phyloP scores from a whole-genome alignment of 2,329 filamentous ascomycete genomes.

The Ophiocordyceps sinensis region DNA sequence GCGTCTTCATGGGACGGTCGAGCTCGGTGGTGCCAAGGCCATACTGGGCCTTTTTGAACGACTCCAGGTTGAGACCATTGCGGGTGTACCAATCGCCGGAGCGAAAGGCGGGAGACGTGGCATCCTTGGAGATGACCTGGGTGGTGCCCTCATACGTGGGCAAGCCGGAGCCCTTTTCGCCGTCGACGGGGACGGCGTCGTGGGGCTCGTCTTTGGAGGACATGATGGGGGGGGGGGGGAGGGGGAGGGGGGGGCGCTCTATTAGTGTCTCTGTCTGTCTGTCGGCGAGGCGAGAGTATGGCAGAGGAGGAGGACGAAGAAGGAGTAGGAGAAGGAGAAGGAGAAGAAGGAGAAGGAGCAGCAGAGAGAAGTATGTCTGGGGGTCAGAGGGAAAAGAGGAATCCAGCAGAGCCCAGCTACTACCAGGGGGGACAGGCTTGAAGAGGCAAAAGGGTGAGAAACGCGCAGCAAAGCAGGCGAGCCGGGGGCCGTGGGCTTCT shows the following conservation, averaged over 20 bases:
- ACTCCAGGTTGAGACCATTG: conserved; percentile 22
- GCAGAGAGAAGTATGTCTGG: no score
- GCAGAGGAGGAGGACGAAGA: not conserved
- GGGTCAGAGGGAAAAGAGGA: no score
- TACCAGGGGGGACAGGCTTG: no score
- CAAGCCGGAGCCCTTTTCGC: conserved; percentile 8
- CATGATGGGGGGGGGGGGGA: conserved; percentile 4
- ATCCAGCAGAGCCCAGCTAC: no score
- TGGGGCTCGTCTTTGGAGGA: conserved; percentile 7
- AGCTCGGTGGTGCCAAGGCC: conserved; percentile 19
- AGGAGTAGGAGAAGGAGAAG: not conserved
- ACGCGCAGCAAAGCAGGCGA: no score
- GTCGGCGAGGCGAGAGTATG: not conserved
- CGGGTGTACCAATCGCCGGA: conserved; percentile 19
- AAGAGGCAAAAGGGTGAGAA: no score
- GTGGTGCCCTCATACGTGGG: conserved; percentile 5
- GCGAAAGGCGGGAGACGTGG: conserved; percentile 1
- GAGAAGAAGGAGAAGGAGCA: not conserved
- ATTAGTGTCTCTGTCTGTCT: not conserved
- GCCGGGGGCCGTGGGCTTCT: no score
- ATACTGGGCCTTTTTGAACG: conserved; percentile 22
- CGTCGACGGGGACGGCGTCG: conserved; percentile 3
- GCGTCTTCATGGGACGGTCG: conserved; percentile 31
- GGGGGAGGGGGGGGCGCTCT: no score
- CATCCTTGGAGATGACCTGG: conserved; percentile 5